Conservation (phyloP, 1,284 basidiomycete genomes). For the Boletus semigastroideus region DNA sequence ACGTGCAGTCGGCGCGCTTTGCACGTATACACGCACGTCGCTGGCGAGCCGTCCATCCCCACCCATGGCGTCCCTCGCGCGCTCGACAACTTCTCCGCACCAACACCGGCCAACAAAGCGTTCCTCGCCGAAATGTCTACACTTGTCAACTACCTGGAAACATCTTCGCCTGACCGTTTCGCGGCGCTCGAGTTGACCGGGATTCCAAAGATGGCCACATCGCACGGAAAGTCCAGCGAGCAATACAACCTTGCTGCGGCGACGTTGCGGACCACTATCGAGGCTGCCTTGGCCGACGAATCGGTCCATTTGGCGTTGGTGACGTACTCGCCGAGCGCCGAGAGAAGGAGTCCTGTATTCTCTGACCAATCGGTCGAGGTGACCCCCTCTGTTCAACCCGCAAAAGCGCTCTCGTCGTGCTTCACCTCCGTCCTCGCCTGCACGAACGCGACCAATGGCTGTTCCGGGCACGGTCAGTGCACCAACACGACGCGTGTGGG, state of each 20-base stretch:
- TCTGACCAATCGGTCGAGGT: conserved; percentile 46
- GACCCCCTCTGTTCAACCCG: conserved; percentile 40
- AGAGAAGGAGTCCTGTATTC: conserved; percentile 39
- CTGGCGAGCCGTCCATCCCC: conserved; percentile 30
- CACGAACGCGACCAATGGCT: conserved; percentile 58
- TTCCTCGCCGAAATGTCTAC: conserved; percentile 44
- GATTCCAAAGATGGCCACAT: conserved; percentile 45
- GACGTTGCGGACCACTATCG: conserved; percentile 45
- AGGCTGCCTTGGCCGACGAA: conserved; percentile 38
- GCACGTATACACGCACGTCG: conserved; percentile 56
- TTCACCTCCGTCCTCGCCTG: conserved; percentile 56
- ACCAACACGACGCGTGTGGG: conserved; percentile 58
- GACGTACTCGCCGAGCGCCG: conserved; percentile 38
- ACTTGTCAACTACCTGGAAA: conserved; percentile 52
- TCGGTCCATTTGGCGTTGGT: conserved; percentile 54
- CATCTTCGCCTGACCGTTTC: conserved; percentile 44
- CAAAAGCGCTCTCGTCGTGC: conserved; percentile 64
- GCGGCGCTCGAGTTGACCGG: conserved; percentile 59
- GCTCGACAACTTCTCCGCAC: conserved; percentile 43
- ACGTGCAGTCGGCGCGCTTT: conserved; percentile 58
- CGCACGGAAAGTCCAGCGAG: conserved; percentile 50
- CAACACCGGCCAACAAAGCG: conserved; percentile 38
- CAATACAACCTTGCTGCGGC: conserved; percentile 50
- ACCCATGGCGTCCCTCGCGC: conserved; percentile 33
- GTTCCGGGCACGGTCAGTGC: conserved; percentile 72